These are phyloP conservation scores for Paramecium octaurelia DNA, from an alignment of 73 alveolate species.

Conservation along the genomic window DNA sequence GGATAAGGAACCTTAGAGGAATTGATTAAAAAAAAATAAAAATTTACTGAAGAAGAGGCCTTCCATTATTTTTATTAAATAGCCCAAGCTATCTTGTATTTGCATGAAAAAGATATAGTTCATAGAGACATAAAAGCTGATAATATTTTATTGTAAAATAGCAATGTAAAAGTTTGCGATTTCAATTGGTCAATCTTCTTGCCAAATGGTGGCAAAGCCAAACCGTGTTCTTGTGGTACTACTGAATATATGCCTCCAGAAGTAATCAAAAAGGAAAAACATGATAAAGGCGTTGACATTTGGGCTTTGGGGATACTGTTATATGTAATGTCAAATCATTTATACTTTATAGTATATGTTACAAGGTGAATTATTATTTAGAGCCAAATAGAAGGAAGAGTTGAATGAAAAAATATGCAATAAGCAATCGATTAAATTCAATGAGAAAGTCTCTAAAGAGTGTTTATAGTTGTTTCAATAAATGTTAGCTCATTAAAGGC, in stretches of 20 bases:
- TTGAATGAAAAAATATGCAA: background rate
- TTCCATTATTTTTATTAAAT: background rate
- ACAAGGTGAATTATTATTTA: constrained; percentile 16
- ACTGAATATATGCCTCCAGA: constrained; percentile 43
- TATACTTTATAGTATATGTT: background rate
- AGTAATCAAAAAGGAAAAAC: background rate
- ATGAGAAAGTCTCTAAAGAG: background rate
- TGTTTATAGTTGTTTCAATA: background rate
- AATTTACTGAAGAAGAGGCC: constrained; percentile 62
- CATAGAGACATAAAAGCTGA: constrained; percentile 30
- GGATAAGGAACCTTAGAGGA: background rate
- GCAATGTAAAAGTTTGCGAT: background rate
- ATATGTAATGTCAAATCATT: background rate
- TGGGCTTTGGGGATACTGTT: constrained; percentile 10
- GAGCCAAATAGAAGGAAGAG: background rate
- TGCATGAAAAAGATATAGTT: background rate
- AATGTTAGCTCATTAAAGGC: background rate
- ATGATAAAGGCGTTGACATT: background rate
- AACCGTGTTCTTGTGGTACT: constrained; percentile 25
- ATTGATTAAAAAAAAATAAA: background rate
- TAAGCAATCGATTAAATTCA: background rate
- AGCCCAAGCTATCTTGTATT: background rate
- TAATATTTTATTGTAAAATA: background rate
- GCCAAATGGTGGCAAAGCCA: background rate
- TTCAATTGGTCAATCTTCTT: constrained; percentile 10